These are phyloP conservation scores for Fusarium clavum DNA, from an alignment of 2,329 filamentous ascomycete genomes.

Conservation along the genomic window DNA sequence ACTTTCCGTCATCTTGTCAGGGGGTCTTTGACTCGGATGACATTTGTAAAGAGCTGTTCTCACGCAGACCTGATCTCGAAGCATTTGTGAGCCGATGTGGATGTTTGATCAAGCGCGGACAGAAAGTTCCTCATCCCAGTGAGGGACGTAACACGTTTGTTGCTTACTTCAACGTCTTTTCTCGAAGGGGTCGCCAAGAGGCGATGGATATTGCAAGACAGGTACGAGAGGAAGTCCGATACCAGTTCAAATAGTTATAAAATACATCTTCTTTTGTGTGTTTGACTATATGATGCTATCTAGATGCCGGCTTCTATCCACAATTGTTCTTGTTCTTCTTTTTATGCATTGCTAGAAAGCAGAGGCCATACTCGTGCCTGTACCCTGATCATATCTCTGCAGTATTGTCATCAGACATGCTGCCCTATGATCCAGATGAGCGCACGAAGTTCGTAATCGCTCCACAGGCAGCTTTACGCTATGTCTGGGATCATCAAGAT, in stretches of 20 bases:
- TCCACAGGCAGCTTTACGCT: background rate
- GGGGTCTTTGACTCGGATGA: slow-evolving; percentile 31
- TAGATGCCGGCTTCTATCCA: background rate
- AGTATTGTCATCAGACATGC: background rate
- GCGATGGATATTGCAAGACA: slow-evolving; percentile 9
- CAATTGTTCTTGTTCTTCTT: background rate
- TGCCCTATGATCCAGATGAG: background rate
- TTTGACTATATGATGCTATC: background rate
- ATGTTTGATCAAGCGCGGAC: slow-evolving; percentile 6
- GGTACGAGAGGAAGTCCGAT: slow-evolving; percentile 2
- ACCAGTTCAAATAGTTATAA: slow-evolving; percentile 3
- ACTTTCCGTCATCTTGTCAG: slow-evolving; percentile 4
- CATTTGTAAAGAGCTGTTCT: slow-evolving; percentile 13
- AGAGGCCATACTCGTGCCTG: background rate
- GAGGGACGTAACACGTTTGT: slow-evolving; percentile 13
- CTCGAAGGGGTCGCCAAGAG: slow-evolving; percentile 5
- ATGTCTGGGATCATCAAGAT: background rate
- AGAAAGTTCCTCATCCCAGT: slow-evolving; percentile 6
- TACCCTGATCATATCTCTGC: background rate
- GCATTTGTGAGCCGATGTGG: slow-evolving; percentile 5
- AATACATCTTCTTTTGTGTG: background rate
- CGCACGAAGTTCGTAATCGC: background rate
- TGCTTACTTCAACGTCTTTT: slow-evolving; percentile 17
- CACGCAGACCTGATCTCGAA: slow-evolving; percentile 7
- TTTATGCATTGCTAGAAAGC: background rate